Percentiles rank a stretch among this genome's conserved stretches.
phyloP scores from a whole-genome alignment of 208 protist genomes.

The Acanthamoeba quina region DNA sequence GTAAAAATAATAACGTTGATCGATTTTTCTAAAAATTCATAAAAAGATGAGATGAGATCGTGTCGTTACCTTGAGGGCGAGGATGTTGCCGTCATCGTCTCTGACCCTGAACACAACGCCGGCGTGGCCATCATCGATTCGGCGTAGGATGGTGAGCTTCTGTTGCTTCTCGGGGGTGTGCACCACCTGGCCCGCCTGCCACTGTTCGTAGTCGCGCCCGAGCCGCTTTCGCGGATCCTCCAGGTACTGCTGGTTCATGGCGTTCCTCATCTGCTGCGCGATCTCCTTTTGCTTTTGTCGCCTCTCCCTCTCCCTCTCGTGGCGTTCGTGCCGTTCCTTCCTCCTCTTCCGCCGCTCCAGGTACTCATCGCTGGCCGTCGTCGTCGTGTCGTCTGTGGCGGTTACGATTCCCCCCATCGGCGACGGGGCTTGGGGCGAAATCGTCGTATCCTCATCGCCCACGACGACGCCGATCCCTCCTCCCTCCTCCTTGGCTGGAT shows the following conservation, averaged over 20 bases:
- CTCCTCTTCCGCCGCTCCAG: background rate
- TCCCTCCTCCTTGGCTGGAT: no score
- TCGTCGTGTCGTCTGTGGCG: background rate
- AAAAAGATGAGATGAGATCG: background rate
- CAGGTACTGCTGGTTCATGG: background rate
- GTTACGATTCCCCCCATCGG: background rate
- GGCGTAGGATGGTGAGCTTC: slow-evolving; percentile 28
- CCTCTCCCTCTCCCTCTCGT: background rate
- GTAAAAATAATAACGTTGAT: background rate
- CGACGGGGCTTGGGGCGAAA: background rate
- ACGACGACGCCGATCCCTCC: no score
- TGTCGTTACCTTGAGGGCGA: slow-evolving; percentile 28
- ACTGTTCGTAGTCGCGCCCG: slow-evolving; percentile 30
- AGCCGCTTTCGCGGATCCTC: slow-evolving; percentile 19
- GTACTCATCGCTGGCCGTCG: background rate
- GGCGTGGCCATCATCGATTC: slow-evolving; percentile 62
- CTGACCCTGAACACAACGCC: slow-evolving; percentile 49
- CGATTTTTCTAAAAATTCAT: no score
- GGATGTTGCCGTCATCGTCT: background rate
- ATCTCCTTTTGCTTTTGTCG: background rate
- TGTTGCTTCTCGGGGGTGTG: background rate
- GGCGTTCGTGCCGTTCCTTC: background rate
- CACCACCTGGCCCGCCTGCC: slow-evolving; percentile 7
- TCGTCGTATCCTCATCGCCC: background rate
- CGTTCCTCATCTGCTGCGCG: background rate